Percentiles rank a stretch among this genome's conserved stretches.
These are phyloP conservation scores for Xylaria sp. DNA, from an alignment of 2,329 filamentous ascomycete genomes.

Conservation along the genomic window DNA sequence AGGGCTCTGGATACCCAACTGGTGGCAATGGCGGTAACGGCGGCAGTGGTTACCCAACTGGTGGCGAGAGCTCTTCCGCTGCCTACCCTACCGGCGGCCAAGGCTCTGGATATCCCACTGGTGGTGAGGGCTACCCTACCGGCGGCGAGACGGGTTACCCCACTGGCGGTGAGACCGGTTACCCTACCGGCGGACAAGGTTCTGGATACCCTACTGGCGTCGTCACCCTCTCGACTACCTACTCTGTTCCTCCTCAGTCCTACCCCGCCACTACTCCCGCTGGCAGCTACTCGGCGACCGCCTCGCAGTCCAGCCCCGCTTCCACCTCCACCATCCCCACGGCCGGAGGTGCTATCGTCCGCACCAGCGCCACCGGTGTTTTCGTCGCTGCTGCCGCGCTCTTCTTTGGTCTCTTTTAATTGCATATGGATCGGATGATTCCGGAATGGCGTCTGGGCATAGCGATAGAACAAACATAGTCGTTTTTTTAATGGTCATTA, in stretches of 20 bases:
- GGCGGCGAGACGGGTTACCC: slow-evolving; percentile 11
- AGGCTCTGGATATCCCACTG: slow-evolving; percentile 16
- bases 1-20: background rate
- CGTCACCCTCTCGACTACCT: background rate
- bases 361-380: slow-evolving; percentile 39
- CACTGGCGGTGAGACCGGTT: slow-evolving; percentile 14
- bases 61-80: background rate
- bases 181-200: slow-evolving; percentile 18
- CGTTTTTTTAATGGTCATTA: slow-evolving; percentile 27
- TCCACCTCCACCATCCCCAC: slow-evolving; percentile 39
- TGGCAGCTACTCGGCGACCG: slow-evolving; percentile 16
- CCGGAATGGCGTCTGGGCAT: slow-evolving; percentile 30
- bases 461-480: slow-evolving; percentile 28
- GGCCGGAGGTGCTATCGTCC: slow-evolving; percentile 34
- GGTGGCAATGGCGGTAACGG: background rate
- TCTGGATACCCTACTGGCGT: slow-evolving; percentile 14
- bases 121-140: slow-evolving; percentile 10
- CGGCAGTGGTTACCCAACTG: slow-evolving; percentile 10
- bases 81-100: background rate
- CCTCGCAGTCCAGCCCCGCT: slow-evolving; percentile 19
- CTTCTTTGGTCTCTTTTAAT: slow-evolving; percentile 41
- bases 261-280: slow-evolving; percentile 11
- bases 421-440: slow-evolving; percentile 25
- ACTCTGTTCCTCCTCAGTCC: background rate
- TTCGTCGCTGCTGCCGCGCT: slow-evolving; percentile 40